phyloP scores from a whole-genome alignment of 176 grass and related monocot species.

The Phoenix roebelenii region DNA sequence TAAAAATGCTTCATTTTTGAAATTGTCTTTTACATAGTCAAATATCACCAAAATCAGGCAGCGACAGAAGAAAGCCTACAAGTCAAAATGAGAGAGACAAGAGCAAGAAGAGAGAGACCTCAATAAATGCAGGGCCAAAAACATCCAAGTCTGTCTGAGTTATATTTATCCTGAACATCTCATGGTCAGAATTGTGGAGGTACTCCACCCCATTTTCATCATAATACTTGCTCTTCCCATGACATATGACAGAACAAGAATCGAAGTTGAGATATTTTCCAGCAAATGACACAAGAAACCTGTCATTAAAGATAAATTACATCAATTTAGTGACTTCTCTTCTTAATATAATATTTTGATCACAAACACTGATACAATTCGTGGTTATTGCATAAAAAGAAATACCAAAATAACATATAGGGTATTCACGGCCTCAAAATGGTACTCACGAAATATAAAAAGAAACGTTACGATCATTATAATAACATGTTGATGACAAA shows the following conservation, averaged over 20 bases:
- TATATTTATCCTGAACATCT: slow-evolving; percentile 64
- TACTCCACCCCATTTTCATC: slow-evolving; percentile 20
- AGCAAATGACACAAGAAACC: slow-evolving; percentile 88
- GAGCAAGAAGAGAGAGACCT: slow-evolving; percentile 25
- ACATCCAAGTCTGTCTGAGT: slow-evolving; percentile 30
- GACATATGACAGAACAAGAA: slow-evolving; percentile 28
- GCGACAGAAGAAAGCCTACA: too few species aligned
- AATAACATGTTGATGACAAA: too few species aligned
- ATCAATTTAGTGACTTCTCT: background rate
- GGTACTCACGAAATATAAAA: too few species aligned
- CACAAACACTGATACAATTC: too few species aligned
- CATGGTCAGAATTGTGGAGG: slow-evolving; percentile 35
- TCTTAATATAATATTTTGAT: background rate
- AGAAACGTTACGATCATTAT: too few species aligned
- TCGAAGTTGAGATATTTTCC: slow-evolving; percentile 76
- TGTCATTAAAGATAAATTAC: slow-evolving; percentile 34
- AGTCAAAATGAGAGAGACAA: too few species aligned
- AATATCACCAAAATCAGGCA: too few species aligned
- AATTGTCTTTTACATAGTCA: too few species aligned
- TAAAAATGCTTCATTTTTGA: too few species aligned
- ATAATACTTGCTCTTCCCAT: slow-evolving; percentile 7
- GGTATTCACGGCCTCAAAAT: too few species aligned
- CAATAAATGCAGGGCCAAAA: slow-evolving; percentile 86
- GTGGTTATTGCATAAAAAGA: too few species aligned
- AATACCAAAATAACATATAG: too few species aligned